phyloP scores from a whole-genome alignment of 73 alveolate genomes.

The Breviolum minutum region DNA sequence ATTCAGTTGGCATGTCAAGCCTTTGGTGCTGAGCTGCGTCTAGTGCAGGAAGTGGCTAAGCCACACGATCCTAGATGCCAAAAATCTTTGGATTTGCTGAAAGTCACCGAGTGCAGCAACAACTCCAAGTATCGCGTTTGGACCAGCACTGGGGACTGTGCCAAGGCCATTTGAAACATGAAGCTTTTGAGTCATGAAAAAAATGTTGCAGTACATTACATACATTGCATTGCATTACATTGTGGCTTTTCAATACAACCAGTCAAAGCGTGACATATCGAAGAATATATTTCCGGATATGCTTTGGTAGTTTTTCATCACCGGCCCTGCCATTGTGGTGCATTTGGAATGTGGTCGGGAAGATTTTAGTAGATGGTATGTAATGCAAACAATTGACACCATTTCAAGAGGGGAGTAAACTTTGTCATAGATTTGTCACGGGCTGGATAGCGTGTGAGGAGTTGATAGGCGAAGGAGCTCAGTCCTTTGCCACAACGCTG shows the following conservation, averaged over 20 bases:
- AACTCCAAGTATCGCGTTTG: background rate
- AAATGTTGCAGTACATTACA: background rate
- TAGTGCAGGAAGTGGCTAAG: background rate
- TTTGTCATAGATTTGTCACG: background rate
- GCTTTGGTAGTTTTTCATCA: no score
- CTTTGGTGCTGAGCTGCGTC: constrained; percentile 46
- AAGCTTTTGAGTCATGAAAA: background rate
- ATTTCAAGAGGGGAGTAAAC: background rate
- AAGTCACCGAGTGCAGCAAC: background rate
- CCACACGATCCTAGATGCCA: background rate
- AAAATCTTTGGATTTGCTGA: background rate
- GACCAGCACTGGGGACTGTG: background rate
- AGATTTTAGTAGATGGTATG: background rate
- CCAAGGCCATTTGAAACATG: background rate
- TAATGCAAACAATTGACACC: background rate
- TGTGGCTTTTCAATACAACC: no score
- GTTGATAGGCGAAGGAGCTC: constrained; percentile 6
- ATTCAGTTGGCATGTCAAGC: constrained; percentile 20
- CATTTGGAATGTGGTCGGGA: no score
- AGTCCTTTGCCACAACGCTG: constrained; percentile 55
- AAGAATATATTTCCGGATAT: background rate
- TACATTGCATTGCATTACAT: background rate
- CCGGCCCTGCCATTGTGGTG: no score
- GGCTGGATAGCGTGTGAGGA: background rate
- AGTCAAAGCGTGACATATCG: background rate